Base-by-base conservation (phyloP, 2,329 filamentous ascomycete species). In the Cadophora gregata region DNA sequence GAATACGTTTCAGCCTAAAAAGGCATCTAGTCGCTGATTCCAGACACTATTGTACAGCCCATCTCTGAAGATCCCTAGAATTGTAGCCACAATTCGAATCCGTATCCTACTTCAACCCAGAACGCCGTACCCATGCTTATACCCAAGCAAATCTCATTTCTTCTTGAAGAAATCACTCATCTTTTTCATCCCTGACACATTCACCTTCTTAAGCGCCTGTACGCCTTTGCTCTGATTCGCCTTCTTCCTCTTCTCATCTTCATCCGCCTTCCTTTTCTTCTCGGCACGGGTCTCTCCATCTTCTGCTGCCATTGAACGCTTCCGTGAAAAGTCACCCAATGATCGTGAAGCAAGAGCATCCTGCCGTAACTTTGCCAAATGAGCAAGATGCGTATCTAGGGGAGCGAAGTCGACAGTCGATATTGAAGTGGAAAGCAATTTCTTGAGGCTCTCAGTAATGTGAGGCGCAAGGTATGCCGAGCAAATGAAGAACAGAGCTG, bases 111-210 rank as follows among this genome's bases (percentile, higher is more conserved):
- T 9, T 19, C 50, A 24, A 25, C 29, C 53, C 36, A 64, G 21
- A 48, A 59, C 62, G 53, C 62, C 62, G n/a, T 27, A 45, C 24
- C 50, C 50, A 19, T 31, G 14, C 29, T 14, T 12, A 42, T 42
- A 42, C 3, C 14, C 12, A 38, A 58, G 12, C 10, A 38, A 9
- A 27, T 16, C n/a, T 73, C 59, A 76, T 66, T 80, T 81, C 80
- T 95, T 96, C 67, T 88, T 88, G 79, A 99, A 99, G 80, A 99
- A 99, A 69, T 90, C 87, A 77, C 92, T 97, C 86, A 99, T 86
- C 83, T 98, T 99, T 85, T 92, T 96, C 96, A 99, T 99, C 1
- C 96, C 96, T 25, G 81, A 87, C 0, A 91, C 94, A 79, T 98
- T 92, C 58, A 94, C 95, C 81, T 98, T 99, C 78, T 91, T 91